Base-by-base conservation (phyloP, 1,284 basidiomycete genomes). In the Moesziomyces sp. region DNA sequence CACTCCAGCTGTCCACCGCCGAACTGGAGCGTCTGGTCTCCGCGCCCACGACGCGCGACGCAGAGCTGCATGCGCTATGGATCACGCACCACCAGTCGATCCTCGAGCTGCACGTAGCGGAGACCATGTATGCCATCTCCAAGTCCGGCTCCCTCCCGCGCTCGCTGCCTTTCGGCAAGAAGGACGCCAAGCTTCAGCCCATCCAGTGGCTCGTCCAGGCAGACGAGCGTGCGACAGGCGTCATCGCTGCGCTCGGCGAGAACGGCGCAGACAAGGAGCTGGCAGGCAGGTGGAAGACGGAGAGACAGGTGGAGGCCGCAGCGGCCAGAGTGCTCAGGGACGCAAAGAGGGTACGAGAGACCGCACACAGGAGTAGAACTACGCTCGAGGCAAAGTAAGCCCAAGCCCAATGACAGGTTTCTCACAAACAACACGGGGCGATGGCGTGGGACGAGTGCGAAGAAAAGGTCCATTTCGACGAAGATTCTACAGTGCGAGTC, bases 41-140 rank as follows among this genome's bases (percentile, higher is more conserved):
- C 28, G n/a, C 40, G 48, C 9, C 51, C 13, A 14, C 48, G 14
- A 18, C 53, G 14, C 42, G 24, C 30, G 51, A 46, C 10, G 58
- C 53, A 0, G 30, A 46, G 18, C 52, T 83, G 26, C 78, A 83
- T 35, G 40, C 19, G 21, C 40, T 76, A 3, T 81, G 79, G 81
- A 42, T 78, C 11, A 23, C 35, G 16, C 74, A 79, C 38, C 63
- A 73, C 48, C 64, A 77, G n/a, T 69, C 65, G 5, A 57, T 80
- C 45, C 38, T 77, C 4, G 52, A 63, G 28, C 54, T 80, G 40
- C 78, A 83, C 45, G 47, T 81, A 1, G 81, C 78, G 24, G 80
- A 83, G 46, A 83, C 81, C 1, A 55, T 79, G 19, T 79, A 63
- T 34, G 81, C 74, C 5, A 61, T 83, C n/a, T 48, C 55, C 14